Evolutionary conservation across 2,329 filamentous ascomycete genomes (phyloP).

Genomic region (Phoma sp.): DNA sequence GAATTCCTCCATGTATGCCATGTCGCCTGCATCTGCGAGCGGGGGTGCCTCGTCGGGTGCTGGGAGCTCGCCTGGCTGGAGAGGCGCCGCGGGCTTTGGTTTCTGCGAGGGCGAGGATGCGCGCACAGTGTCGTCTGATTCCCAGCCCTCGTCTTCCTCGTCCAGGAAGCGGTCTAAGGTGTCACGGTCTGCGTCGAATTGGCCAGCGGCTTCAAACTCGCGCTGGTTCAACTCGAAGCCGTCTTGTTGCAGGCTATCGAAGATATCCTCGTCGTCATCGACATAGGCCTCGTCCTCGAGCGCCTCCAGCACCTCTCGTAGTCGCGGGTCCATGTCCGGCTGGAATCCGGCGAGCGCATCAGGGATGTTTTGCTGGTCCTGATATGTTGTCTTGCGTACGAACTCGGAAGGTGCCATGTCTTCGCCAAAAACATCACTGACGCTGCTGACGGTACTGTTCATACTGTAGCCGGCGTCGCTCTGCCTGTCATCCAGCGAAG

Average conservation of each 20-base stretch:
- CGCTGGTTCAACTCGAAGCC: constrained; percentile 75
- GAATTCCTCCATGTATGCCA: constrained; percentile 91
- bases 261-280: constrained; percentile 82
- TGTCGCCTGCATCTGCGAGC: constrained; percentile 58
- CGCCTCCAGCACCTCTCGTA: constrained; percentile 90
- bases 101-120: constrained; percentile 52
- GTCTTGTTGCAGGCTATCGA: constrained; percentile 72
- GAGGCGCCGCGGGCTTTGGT: constrained; percentile 48
- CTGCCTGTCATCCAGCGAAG: constrained; percentile 49
- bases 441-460: constrained; percentile 49
- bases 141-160: constrained; percentile 82
- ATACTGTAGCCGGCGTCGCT: constrained; percentile 52
- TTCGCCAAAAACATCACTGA: constrained; percentile 68
- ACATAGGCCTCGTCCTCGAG: constrained; percentile 96
- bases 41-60: constrained; percentile 42
- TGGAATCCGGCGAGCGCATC: constrained; percentile 93
- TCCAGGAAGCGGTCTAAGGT: constrained; percentile 55
- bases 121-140: constrained; percentile 90
- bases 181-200: constrained; percentile 35
- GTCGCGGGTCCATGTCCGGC: constrained; percentile 93
- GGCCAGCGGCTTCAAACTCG: constrained; percentile 73
- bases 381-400: constrained; percentile 77
- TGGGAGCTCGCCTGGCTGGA: constrained; percentile 54
- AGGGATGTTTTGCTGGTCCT: constrained; percentile 90
- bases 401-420: constrained; percentile 82